Percentiles rank a stretch among this genome's conserved stretches.
Evolutionary conservation across 2,329 filamentous ascomycete genomes (phyloP).

Genomic region (Xylariomycetidae sp.): DNA sequence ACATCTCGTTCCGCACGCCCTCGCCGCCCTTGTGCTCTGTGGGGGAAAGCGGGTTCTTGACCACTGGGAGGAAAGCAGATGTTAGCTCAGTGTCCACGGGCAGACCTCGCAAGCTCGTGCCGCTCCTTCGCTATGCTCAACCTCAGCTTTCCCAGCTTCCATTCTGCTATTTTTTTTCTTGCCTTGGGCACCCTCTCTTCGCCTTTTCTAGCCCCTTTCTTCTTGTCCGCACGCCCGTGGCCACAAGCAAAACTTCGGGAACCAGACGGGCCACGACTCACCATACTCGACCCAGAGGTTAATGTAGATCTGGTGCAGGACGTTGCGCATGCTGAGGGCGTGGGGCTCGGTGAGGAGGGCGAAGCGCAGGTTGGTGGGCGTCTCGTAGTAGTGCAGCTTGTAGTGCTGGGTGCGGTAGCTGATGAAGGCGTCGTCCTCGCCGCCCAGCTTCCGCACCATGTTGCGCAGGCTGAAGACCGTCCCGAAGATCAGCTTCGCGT

Average conservation of each 20-base stretch:
- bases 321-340: conserved; percentile 84
- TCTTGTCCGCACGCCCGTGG: background rate
- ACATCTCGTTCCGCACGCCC: conserved; percentile 66
- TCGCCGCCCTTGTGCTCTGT: conserved; percentile 63
- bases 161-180: too few relatives aligned
- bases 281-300: conserved; percentile 96
- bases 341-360: conserved; percentile 92
- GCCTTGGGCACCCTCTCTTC: too few relatives aligned
- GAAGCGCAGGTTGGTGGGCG: conserved; percentile 89
- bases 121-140: too few relatives aligned
- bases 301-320: conserved; percentile 96
- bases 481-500: conserved; percentile 95
- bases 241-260: background rate
- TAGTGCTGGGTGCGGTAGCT: conserved; percentile 91
- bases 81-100: too few relatives aligned
- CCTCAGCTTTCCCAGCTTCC: too few relatives aligned
- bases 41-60: conserved; percentile 64
- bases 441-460: conserved; percentile 92
- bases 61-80: too few relatives aligned
- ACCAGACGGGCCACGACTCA: conserved; percentile 33
- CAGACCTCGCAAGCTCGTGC: too few relatives aligned
- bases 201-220: too few relatives aligned
- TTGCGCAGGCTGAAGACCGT: conserved; percentile 94
- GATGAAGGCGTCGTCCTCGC: conserved; percentile 90
- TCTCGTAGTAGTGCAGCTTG: conserved; percentile 99